Base-by-base conservation (phyloP, 164 flowering plant species). In the Tetracentron sinense region DNA sequence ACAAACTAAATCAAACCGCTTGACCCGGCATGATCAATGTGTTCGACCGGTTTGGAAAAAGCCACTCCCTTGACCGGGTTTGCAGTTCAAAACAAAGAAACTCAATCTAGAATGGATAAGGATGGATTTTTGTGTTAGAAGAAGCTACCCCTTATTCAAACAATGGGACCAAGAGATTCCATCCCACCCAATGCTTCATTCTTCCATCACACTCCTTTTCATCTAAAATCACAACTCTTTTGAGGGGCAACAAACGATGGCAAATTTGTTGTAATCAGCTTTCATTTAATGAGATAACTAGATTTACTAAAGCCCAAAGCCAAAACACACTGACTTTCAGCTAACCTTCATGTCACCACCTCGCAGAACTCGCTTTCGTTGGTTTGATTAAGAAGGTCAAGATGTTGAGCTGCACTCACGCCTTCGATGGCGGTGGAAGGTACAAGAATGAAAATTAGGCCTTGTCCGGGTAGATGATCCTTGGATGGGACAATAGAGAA, bases 241-340 rank as follows among this genome's bases (percentile, higher is more conserved):
- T 81, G 80, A 55, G 72, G 83, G n/a, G n/a, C n/a, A 66, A 69
- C 78, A 65, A 85, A 87, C 0, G 83, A 81, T 1, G 87, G 87
- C 58, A 81, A 69, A 28, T 77, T 73, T 0, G 55, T 58, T 0
- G 89, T 83, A 6, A 77, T 59, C 75, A 87, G 51, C 11, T 50
- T 7, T 77, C 74, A 27, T 82, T 64, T 10, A 81, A 47, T 1
- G 71, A 67, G 47, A 63, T n/a, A 72, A 67, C 82, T 72, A 0
- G 79, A 31, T 63, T 84, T 83, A 47, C 89, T 87, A 54, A 80
- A 87, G 57, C 89, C 85, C 92, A 88, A 87, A 25, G 75, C 78
- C 26, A 83, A 62, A 67, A 84, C 72, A 69, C 71, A 81, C 38
- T 87, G 86, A 47, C 78, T 65, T 64, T 85, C 59, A 54, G 79